A percentile compares a stretch with the other conserved stretches of the same genome.
Evolutionary conservation across 306 rosid species (phyloP).

Genomic region (Argentina anserina): DNA sequence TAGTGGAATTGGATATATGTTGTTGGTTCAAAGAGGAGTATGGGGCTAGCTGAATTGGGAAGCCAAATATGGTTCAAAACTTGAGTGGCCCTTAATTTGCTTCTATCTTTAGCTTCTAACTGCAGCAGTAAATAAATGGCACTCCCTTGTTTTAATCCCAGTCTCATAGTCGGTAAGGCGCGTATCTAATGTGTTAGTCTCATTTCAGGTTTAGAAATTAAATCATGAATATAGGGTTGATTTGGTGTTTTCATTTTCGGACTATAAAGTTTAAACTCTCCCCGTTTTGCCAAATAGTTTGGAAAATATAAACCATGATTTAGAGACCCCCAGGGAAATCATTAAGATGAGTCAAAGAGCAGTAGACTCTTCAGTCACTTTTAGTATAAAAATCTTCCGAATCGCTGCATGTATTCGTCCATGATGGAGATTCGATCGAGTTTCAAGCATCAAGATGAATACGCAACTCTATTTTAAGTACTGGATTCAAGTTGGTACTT

Average conservation of each 20-base stretch:
- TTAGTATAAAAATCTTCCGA: no score
- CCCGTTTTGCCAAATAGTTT: neutral
- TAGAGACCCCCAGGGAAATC: no score
- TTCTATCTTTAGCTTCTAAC: constrained; percentile 5
- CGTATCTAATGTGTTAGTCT: neutral
- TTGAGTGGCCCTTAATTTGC: constrained; percentile 8
- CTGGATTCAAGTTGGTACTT: no score
- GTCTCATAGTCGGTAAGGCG: neutral
- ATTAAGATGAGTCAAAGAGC: neutral
- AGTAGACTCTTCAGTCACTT: no score
- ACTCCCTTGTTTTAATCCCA: constrained; percentile 9
- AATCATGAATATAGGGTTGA: neutral
- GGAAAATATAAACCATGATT: neutral
- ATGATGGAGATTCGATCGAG: neutral
- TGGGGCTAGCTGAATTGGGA: neutral
- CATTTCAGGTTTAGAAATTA: neutral
- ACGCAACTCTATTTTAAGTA: no score
- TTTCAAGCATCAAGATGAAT: no score
- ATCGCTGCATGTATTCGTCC: no score
- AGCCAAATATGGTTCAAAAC: neutral
- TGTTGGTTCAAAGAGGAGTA: neutral
- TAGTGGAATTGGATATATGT: neutral
- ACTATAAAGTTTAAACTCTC: neutral
- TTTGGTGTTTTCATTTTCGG: neutral
- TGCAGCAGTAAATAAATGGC: neutral